phyloP scores from a whole-genome alignment of 495 filamentous ascomycete species.

The Xanthoparmelia taractica region DNA sequence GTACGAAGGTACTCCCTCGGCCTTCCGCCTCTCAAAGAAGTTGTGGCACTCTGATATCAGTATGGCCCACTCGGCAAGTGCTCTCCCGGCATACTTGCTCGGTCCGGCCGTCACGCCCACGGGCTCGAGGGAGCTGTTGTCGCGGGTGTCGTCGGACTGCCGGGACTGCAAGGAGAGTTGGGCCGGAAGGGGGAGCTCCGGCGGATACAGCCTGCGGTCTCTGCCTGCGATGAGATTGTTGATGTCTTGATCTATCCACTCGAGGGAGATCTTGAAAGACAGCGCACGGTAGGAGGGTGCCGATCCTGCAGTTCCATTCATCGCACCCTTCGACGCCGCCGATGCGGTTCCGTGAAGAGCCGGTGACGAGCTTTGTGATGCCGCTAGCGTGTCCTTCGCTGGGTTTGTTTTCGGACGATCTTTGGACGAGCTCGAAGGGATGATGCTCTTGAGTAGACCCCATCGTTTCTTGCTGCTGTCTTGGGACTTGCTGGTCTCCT shows the following conservation, averaged over 20 bases:
- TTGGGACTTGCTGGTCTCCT: constrained; percentile 3
- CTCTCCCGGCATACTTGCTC: constrained; percentile 74
- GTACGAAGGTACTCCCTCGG: constrained; percentile 73
- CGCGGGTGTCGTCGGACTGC: background rate
- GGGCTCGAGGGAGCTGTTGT: constrained; percentile 25
- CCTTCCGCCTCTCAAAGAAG: constrained; percentile 79
- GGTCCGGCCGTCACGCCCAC: constrained; percentile 29
- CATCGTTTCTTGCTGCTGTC: constrained; percentile 53
- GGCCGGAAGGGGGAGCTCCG: constrained; percentile 68
- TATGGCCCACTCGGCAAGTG: constrained; percentile 83
- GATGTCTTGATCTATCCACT: constrained; percentile 58
- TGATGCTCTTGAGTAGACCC: constrained; percentile 62
- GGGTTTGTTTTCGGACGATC: constrained; percentile 21
- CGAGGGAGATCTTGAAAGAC: constrained; percentile 72
- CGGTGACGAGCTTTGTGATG: background rate
- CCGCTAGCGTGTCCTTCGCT: background rate
- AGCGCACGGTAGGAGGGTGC: constrained; percentile 48
- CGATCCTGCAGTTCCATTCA: constrained; percentile 2
- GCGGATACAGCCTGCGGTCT: constrained; percentile 58
- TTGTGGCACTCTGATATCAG: constrained; percentile 83
- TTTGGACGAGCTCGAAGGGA: constrained; percentile 32
- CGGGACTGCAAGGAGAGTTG: constrained; percentile 40
- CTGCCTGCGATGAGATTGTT: constrained; percentile 39
- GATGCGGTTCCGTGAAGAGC: background rate
- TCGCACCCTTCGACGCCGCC: constrained; percentile 1